phyloP scores from a whole-genome alignment of 805 yeast species.

The Starmerella stigmatis region DNA sequence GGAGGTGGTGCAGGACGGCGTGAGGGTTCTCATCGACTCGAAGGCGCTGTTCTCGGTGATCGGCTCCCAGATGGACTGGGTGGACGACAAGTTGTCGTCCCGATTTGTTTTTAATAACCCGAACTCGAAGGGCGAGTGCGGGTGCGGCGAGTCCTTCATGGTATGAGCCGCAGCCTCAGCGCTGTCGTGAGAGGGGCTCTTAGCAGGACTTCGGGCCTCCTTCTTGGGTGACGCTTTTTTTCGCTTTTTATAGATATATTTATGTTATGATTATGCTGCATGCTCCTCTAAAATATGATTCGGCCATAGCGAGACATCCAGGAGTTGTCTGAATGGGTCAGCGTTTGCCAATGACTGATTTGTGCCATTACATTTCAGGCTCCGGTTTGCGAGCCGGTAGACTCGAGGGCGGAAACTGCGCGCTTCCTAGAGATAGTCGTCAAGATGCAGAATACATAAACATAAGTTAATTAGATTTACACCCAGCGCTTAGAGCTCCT shows the following conservation, averaged over 20 bases:
- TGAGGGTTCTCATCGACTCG: constrained; percentile 84
- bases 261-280: too few relatives aligned
- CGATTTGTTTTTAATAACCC: constrained; percentile 91
- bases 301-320: too few relatives aligned
- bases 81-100: constrained; percentile 80
- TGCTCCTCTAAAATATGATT: too few relatives aligned
- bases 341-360: too few relatives aligned
- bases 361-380: too few relatives aligned
- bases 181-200: neutral
- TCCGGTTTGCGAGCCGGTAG: too few relatives aligned
- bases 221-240: neutral
- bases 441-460: neutral
- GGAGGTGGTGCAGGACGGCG: constrained; percentile 81
- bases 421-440: too few relatives aligned
- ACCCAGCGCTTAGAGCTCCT: neutral
- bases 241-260: neutral
- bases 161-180: too few relatives aligned
- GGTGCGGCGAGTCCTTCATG: constrained; percentile 98
- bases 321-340: too few relatives aligned
- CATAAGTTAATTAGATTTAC: neutral
- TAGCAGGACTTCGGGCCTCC: too few relatives aligned
- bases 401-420: too few relatives aligned
- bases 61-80: constrained; percentile 98
- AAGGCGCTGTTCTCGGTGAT: constrained; percentile 92
- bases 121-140: constrained; percentile 95